Percentiles rank a stretch among this genome's conserved stretches.
These are phyloP conservation scores for Phytophthora europaea DNA, from an alignment of 352 stramenopile genomes.

Conservation along the genomic window DNA sequence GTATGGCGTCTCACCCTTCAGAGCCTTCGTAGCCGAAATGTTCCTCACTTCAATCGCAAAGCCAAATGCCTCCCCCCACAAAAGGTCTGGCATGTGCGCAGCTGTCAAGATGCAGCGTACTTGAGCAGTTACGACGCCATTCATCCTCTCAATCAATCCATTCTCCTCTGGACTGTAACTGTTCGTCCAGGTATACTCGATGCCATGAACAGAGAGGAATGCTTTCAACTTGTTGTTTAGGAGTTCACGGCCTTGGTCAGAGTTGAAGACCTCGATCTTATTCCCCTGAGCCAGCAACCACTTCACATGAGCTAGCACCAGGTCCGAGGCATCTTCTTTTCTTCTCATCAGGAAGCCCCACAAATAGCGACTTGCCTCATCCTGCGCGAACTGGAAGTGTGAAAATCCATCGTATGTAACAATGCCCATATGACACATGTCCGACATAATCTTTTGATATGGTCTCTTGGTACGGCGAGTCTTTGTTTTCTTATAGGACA, in stretches of 20 bases:
- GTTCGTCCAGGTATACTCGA: background rate
- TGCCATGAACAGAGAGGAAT: background rate
- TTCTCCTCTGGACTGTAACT: background rate
- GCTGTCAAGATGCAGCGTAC: background rate
- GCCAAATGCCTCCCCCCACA: background rate
- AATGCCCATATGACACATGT: slow-evolving; percentile 18
- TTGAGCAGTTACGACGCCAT: background rate
- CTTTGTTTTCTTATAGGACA: slow-evolving; percentile 15
- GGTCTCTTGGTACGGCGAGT: slow-evolving; percentile 2
- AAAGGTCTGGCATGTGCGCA: background rate
- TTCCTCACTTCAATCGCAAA: no score
- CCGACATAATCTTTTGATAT: slow-evolving; percentile 26
- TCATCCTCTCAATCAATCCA: background rate
- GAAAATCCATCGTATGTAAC: slow-evolving; percentile 1
- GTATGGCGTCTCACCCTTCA: no score
- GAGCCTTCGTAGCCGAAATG: background rate
- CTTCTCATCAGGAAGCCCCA: background rate
- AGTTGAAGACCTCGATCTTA: background rate
- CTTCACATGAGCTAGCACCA: background rate
- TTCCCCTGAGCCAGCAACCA: background rate
- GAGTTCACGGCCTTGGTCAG: background rate
- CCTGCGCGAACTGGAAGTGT: slow-evolving; percentile 16
- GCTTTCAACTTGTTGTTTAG: background rate
- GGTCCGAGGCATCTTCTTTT: background rate
- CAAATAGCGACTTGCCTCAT: background rate